Conservation (phyloP, 2,329 filamentous ascomycete genomes). For the Hirsutella thompsonii region DNA sequence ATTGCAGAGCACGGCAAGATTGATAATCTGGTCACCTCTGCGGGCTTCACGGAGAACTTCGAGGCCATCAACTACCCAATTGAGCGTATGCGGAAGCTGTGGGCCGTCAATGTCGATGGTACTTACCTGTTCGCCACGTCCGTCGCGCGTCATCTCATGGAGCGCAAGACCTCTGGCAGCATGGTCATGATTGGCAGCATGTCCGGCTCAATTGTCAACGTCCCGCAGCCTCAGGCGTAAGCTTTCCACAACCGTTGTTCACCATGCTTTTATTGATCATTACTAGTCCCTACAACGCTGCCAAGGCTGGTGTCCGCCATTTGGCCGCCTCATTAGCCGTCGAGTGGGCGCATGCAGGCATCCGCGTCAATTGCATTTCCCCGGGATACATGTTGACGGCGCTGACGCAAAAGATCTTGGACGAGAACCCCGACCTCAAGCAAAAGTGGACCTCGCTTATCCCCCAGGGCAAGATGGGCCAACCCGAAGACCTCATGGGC, state of each 20-base stretch:
- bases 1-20: conserved; percentile 57
- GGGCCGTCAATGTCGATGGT: conserved; percentile 85
- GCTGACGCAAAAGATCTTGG: conserved; percentile 87
- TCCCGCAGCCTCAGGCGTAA: conserved; percentile 78
- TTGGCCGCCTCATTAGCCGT: conserved; percentile 78
- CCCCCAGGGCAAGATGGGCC: conserved; percentile 86
- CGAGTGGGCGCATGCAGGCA: conserved; percentile 80
- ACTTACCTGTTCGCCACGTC: conserved; percentile 80
- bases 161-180: conserved; percentile 63
- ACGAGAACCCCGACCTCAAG: conserved; percentile 83
- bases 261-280: background rate
- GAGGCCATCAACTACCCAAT: conserved; percentile 83
- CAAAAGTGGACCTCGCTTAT: conserved; percentile 87
- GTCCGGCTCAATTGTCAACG: conserved; percentile 87
- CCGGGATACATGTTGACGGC: conserved; percentile 96
- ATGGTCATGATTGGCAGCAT: conserved; percentile 95
- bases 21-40: conserved; percentile 88
- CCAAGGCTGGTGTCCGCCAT: conserved; percentile 86
- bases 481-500: conserved; percentile 85
- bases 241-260: conserved; percentile 9
- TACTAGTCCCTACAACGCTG: conserved; percentile 68
- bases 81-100: conserved; percentile 84
- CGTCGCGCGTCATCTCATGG: conserved; percentile 81
- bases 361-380: conserved; percentile 89
- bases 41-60: conserved; percentile 93